Percentiles rank a stretch among this genome's conserved stretches.
Evolutionary conservation across 208 protist genomes (phyloP).

Genomic region (Kentomonas sorsogonicus): DNA sequence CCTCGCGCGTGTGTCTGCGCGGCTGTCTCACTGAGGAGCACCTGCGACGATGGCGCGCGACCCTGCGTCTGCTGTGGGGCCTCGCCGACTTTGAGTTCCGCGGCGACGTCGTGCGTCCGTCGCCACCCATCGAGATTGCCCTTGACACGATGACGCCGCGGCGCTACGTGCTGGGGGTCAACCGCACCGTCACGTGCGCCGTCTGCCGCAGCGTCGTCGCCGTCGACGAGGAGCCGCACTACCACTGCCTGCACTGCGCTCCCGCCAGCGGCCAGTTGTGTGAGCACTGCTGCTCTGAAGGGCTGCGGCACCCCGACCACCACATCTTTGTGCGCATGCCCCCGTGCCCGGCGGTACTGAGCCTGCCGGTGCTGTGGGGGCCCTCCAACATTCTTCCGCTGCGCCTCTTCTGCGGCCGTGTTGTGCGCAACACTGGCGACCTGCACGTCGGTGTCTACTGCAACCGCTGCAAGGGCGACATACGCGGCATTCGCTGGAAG

Average conservation of each 20-base stretch:
- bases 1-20: slow-evolving; percentile 38
- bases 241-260: slow-evolving; percentile 72
- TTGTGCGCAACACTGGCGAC: slow-evolving; percentile 30
- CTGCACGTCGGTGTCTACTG: slow-evolving; percentile 72
- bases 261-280: slow-evolving; percentile 17
- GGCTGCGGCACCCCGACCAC: slow-evolving; percentile 32
- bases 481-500: slow-evolving; percentile 72
- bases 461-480: slow-evolving; percentile 50
- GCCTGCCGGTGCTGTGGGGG: slow-evolving; percentile 61
- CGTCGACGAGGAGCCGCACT: slow-evolving; percentile 49
- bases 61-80: slow-evolving; percentile 20
- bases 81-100: slow-evolving; percentile 47
- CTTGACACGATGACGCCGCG: slow-evolving; percentile 62
- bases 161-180: slow-evolving; percentile 23
- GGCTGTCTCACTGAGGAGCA: slow-evolving; percentile 35
- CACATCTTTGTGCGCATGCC: slow-evolving; percentile 69
- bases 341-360: slow-evolving; percentile 15
- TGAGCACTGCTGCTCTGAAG: slow-evolving; percentile 19
- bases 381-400: slow-evolving; percentile 69
- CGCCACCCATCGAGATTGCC: slow-evolving; percentile 34
- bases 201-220: slow-evolving; percentile 37
- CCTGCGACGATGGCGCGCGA: slow-evolving; percentile 21
- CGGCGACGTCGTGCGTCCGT: slow-evolving; percentile 49
- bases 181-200: slow-evolving; percentile 43
- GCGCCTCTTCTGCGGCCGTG: slow-evolving; percentile 25